These are phyloP conservation scores for Teunomyces pallodes DNA, from an alignment of 805 yeast species.

Conservation along the genomic window DNA sequence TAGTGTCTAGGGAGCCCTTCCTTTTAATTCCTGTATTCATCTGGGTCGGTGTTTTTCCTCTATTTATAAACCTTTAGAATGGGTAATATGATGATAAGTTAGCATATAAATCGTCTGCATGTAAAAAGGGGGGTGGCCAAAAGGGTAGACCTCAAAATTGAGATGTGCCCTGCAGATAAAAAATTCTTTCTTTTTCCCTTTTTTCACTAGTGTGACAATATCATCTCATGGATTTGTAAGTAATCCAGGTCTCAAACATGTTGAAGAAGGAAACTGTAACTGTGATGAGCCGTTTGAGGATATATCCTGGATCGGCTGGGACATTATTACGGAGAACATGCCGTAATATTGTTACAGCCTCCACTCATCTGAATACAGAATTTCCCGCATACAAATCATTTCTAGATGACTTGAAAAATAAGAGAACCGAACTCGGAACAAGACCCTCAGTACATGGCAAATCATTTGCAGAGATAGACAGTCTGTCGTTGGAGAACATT, in stretches of 20 bases:
- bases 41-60: slow-evolving; percentile 1
- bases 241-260: background rate
- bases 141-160: background rate
- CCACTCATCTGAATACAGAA: slow-evolving; percentile 4
- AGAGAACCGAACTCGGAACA: slow-evolving; percentile 7
- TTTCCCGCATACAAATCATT: slow-evolving; percentile 12
- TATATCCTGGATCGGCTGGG: background rate
- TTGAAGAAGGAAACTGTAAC: slow-evolving; percentile 2
- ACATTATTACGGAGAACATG: background rate
- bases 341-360: slow-evolving; percentile 2
- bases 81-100: background rate
- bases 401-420: slow-evolving; percentile 11
- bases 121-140: background rate
- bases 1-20: background rate
- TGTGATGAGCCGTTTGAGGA: background rate
- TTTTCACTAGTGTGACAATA: background rate
- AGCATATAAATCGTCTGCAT: background rate
- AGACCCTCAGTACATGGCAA: slow-evolving; percentile 9
- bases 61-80: slow-evolving; percentile 3
- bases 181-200: background rate
- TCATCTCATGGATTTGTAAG: background rate
- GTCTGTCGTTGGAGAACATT: slow-evolving; percentile 6
- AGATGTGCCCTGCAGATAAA: slow-evolving; percentile 1
- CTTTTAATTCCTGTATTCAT: slow-evolving; percentile 2
- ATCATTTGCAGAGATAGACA: slow-evolving; percentile 12